Base-by-base conservation (phyloP, 2,329 filamentous ascomycete genomes). In the Fusarium irregulare region DNA sequence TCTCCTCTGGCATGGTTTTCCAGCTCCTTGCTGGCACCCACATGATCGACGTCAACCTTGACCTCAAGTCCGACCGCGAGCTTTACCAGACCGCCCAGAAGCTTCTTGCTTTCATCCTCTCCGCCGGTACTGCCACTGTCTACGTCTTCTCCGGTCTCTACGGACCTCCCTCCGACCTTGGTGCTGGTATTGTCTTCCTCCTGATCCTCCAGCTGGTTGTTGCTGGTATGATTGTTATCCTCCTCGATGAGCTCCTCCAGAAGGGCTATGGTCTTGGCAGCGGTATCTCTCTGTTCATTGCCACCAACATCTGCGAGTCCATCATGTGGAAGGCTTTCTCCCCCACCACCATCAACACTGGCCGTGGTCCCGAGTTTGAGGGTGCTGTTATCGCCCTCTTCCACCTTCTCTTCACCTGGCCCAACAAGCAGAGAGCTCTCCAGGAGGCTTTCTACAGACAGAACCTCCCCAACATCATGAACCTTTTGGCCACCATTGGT, bases 281-380 rank as follows among this genome's bases (percentile, higher is more conserved):
- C 80, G 96, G 96, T 85, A 99, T 99, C 82, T 98, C 95, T 49
- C 92, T 99, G 72, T 99, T 99, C 89, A 99, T 99, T 80, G 96
- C 96, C 75, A 99, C 96, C 86, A 98, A 98, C 89, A 98, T 99
- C 79, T 99, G 96, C 93, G 96, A 99, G 88, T 98, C 95, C 61
- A 99, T 99, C 83, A 92, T 99, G 86, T 99, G 96, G 96, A 98
- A 98, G 89, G 96, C 97, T 55, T 98, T 99, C 88, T 98, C 95
- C 56, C 97, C 97, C 60, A 98, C 94, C 66, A 98, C 96, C 80
- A 97, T 98, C 86, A 99, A 99, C 89, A 99, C 97, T 73, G 96
- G 96, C 75, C 94, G 96, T 88, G 96, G 96, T 66, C 97, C 97
- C 77, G 96, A 99, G 85, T 99, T 98, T 78, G 96, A 99, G 88